These are phyloP conservation scores for Puccinellia tenuiflora DNA, from an alignment of 176 grass and related monocot species.

Conservation along the genomic window DNA sequence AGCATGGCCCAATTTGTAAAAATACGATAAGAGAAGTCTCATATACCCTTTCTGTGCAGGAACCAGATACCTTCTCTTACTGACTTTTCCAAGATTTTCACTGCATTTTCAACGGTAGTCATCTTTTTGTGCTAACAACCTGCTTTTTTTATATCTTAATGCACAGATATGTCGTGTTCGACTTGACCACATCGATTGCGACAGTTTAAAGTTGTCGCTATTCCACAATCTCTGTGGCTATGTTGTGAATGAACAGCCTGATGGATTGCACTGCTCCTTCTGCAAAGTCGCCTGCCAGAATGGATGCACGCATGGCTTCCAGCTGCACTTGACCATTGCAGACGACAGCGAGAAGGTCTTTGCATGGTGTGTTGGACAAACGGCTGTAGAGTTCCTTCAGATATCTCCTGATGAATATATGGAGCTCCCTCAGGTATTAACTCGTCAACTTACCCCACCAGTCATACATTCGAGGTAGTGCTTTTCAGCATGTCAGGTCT, in stretches of 20 bases:
- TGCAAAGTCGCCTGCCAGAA: constrained; percentile 46
- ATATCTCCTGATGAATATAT: constrained; percentile 84
- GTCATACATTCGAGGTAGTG: background rate
- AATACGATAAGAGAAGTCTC: background rate
- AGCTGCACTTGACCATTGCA: constrained; percentile 54
- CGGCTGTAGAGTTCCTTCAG: constrained; percentile 79
- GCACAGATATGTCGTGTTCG: constrained; percentile 63
- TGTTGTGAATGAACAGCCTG: constrained; percentile 41
- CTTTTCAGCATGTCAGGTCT: background rate
- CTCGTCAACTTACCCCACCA: background rate
- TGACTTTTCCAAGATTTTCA: constrained; percentile 1
- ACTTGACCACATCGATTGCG: constrained; percentile 48
- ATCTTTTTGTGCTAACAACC: constrained; percentile 11
- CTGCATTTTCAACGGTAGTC: too few relatives aligned
- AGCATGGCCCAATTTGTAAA: background rate
- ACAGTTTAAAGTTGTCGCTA: constrained; percentile 48
- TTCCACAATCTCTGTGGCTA: constrained; percentile 65
- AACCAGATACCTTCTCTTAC: background rate
- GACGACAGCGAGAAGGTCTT: constrained; percentile 62
- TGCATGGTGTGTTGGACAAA: constrained; percentile 73
- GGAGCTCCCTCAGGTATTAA: constrained; percentile 68
- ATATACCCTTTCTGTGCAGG: background rate
- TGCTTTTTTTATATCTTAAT: constrained; percentile 7
- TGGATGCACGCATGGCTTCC: constrained; percentile 52
- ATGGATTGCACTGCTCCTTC: constrained; percentile 51